Evolutionary conservation across 2,329 filamentous ascomycete genomes (phyloP), one percentile per base, ranked within the genome.

Genomic region (Aspergillus aculeatus): DNA sequence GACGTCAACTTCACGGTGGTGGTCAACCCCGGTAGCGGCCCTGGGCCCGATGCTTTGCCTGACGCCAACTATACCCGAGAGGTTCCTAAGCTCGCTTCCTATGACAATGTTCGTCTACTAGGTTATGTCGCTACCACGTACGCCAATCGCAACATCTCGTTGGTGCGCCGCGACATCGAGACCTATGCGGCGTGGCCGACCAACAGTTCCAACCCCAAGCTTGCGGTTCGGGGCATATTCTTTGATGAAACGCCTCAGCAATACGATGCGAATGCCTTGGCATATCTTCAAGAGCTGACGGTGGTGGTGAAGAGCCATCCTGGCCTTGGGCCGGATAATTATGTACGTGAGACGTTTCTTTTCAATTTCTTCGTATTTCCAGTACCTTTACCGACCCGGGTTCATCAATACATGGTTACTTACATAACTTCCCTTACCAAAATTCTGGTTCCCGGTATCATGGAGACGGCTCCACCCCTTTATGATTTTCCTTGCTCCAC

Each of bases 51-150:
- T 50, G 62, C 73, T 50, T 63, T 80, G 59, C 79, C 79, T 23
- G 78, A 80, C 67, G 71, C 70, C 55, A 77, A 78, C 65, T 81
- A 80, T 65, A 75, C 73, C 29, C 69, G 73, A 41, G 78, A 77
- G 62, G 75, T 80, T 51, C 72, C 73, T 38, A 72, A 67, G 55
- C 72, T 82, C 50, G 73, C 75, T 56, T 67, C 70, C 21, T 72
- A 77, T 63, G 68, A 77, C 60, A 84, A 85, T 70, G 78, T 81
- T 55, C 75, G 77, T 35, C 77, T 82, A 51, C 69, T 85, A 57
- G 80, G 77, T 11, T 83, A 82, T 67, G 81, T 83, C 68, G 72
- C 81, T 50, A 80, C 79, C 57, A 82, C 79, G 41, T 85, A 83
- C 68, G 73, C 71, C 23, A 70, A 66, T 50, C 74, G 75, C 53